Percentiles rank a stretch among this genome's conserved stretches.
These are phyloP conservation scores for Tetrahymena thermophila DNA, from an alignment of 73 alveolate genomes.

Conservation along the genomic window DNA sequence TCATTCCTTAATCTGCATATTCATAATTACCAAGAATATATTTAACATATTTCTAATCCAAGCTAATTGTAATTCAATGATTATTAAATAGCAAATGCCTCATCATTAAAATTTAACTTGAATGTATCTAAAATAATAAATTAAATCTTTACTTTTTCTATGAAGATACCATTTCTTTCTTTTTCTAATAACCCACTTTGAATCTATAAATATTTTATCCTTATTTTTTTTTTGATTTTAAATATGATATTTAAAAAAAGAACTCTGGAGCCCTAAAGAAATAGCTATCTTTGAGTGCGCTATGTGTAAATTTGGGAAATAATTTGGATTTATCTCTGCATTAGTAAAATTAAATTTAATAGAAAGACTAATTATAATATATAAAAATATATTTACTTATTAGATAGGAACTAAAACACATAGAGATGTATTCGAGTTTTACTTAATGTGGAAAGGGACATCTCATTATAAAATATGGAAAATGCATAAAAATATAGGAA, in stretches of 20 bases:
- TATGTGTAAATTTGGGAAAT: not conserved
- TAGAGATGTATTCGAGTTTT: not conserved
- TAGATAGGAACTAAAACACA: not conserved
- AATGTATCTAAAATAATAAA: not conserved
- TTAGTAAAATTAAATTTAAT: not conserved
- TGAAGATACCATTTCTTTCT: not conserved
- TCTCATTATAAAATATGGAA: not conserved
- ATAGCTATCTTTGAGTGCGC: not conserved
- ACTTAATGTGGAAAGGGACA: not conserved
- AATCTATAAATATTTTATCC: too few relatives aligned
- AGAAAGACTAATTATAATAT: not conserved
- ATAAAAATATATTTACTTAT: not conserved
- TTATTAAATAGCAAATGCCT: too few relatives aligned
- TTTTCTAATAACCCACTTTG: not conserved
- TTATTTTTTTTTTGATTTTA: not conserved
- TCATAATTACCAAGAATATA: too few relatives aligned
- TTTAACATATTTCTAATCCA: too few relatives aligned
- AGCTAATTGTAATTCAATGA: not conserved
- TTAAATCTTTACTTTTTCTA: too few relatives aligned
- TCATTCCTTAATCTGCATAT: too few relatives aligned
- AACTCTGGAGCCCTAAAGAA: not conserved
- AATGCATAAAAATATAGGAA: not conserved
- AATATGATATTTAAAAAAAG: not conserved
- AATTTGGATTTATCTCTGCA: not conserved
- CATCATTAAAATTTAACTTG: not conserved